These are phyloP conservation scores for Ceratorhiza oryzae-sativae DNA, from an alignment of 1,284 basidiomycete species.

Conservation along the genomic window DNA sequence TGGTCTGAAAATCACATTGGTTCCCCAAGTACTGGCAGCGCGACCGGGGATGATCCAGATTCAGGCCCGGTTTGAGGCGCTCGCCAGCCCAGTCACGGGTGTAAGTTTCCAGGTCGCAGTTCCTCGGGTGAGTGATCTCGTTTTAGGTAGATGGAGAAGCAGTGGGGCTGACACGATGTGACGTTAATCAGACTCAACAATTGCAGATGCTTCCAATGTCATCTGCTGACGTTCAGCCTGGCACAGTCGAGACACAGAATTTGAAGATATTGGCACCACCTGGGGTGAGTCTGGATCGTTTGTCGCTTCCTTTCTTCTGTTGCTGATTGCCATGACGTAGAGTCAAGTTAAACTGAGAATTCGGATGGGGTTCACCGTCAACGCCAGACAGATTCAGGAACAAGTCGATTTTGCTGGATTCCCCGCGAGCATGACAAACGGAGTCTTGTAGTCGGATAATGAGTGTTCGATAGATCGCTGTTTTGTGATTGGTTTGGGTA, in stretches of 20 bases:
- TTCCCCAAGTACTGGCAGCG: conserved; percentile 78
- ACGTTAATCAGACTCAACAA: conserved; percentile 80
- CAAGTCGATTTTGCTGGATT: conserved; percentile 95
- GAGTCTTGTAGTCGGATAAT: conserved; percentile 39
- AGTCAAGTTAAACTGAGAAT: conserved; percentile 85
- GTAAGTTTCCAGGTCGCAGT: conserved; percentile 98
- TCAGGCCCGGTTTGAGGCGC: conserved; percentile 79
- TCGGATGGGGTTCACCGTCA: conserved; percentile 78
- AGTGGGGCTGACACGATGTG: conserved; percentile 31
- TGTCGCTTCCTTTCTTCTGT: neutral
- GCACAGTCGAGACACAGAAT: conserved; percentile 89
- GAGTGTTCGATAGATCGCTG: too few relatives aligned
- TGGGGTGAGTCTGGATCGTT: conserved; percentile 65
- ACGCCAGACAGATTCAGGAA: conserved; percentile 79
- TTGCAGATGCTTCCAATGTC: conserved; percentile 99
- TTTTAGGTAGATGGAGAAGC: neutral
- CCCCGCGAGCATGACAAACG: conserved; percentile 76
- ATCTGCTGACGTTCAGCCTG: conserved; percentile 78
- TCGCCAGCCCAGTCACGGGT: conserved; percentile 56
- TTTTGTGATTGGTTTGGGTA: too few relatives aligned
- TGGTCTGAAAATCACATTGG: conserved; percentile 86
- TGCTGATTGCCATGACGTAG: conserved; percentile 54
- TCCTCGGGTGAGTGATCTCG: conserved; percentile 73
- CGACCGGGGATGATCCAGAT: conserved; percentile 91
- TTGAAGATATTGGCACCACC: conserved; percentile 89